Evolutionary conservation across 1,139 yeast genomes (phyloP).

Genomic region (Geotrichum citri-aurantii): DNA sequence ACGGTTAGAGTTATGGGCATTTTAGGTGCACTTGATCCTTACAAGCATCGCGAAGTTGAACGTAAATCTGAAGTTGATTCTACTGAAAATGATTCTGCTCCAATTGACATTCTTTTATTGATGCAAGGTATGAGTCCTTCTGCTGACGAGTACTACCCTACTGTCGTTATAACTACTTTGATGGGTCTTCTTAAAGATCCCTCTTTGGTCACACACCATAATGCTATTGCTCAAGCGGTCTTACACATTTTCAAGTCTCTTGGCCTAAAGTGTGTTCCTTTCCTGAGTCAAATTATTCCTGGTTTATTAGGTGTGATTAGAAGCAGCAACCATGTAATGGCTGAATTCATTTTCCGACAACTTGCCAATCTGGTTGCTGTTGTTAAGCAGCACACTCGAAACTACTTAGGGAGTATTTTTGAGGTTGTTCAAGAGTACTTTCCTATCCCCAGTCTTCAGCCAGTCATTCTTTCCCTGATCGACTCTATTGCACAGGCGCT

Average conservation of each 20-base stretch:
- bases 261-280: slow-evolving; percentile 83
- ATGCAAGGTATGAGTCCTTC: slow-evolving; percentile 96
- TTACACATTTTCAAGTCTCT: slow-evolving; percentile 85
- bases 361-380: slow-evolving; percentile 71
- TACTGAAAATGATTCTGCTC: slow-evolving; percentile 79
- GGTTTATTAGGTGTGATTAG: slow-evolving; percentile 84
- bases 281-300: slow-evolving; percentile 79
- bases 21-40: slow-evolving; percentile 94
- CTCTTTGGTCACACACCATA: slow-evolving; percentile 79
- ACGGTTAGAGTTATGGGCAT: slow-evolving; percentile 87
- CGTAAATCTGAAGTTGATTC: slow-evolving; percentile 52
- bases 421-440: slow-evolving; percentile 72
- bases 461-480: slow-evolving; percentile 70
- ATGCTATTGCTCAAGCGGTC: slow-evolving; percentile 85
- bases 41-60: slow-evolving; percentile 88
- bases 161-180: slow-evolving; percentile 83
- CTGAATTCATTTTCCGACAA: slow-evolving; percentile 87
- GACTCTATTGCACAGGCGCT: slow-evolving; percentile 82
- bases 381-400: slow-evolving; percentile 86
- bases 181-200: slow-evolving; percentile 80
- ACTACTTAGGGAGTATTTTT: slow-evolving; percentile 73
- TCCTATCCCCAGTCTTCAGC: slow-evolving; percentile 59
- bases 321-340: slow-evolving; percentile 71
- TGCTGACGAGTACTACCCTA: slow-evolving; percentile 89
- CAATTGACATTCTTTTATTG: slow-evolving; percentile 80